phyloP scores from a whole-genome alignment of 169 alveolate genomes.

The Plasmodium falciparum region DNA sequence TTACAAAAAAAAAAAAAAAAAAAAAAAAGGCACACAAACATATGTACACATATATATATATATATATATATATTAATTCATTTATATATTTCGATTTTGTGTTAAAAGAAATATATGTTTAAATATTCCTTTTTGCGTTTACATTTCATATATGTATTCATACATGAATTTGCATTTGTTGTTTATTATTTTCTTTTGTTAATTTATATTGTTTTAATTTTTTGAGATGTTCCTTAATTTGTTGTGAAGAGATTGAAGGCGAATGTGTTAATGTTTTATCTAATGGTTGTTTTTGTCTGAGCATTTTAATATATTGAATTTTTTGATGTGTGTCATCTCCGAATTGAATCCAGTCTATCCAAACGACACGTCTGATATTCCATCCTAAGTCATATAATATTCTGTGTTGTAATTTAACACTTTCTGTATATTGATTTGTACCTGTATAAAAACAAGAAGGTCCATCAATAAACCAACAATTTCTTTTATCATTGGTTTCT shows the following conservation, averaged over 20 bases:
- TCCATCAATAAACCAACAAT: constrained; percentile 91
- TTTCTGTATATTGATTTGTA: constrained; percentile 83
- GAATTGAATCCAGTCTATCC: constrained; percentile 86
- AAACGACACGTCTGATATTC: constrained; percentile 87
- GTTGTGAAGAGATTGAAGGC: constrained; percentile 54
- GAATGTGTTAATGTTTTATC: constrained; percentile 70
- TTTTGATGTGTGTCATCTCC: constrained; percentile 72
- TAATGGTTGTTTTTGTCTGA: constrained; percentile 73
- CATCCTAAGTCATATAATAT: constrained; percentile 87
- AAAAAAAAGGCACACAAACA: no score
- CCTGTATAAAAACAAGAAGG: constrained; percentile 87
- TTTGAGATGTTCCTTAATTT: constrained; percentile 56
- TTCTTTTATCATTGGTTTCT: constrained; percentile 83
- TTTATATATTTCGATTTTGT: no score
- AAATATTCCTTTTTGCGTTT: no score
- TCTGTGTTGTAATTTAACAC: constrained; percentile 87
- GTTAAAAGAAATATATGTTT: no score
- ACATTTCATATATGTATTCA: no score
- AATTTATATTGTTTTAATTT: constrained; percentile 74
- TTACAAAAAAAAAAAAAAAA: no score
- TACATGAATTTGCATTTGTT: background rate
- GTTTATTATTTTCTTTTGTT: constrained; percentile 6
- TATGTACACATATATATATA: no score
- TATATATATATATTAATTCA: no score
- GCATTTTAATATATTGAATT: constrained; percentile 75